phyloP scores from a whole-genome alignment of 78 protist species.

The Protostelium mycophagum region DNA sequence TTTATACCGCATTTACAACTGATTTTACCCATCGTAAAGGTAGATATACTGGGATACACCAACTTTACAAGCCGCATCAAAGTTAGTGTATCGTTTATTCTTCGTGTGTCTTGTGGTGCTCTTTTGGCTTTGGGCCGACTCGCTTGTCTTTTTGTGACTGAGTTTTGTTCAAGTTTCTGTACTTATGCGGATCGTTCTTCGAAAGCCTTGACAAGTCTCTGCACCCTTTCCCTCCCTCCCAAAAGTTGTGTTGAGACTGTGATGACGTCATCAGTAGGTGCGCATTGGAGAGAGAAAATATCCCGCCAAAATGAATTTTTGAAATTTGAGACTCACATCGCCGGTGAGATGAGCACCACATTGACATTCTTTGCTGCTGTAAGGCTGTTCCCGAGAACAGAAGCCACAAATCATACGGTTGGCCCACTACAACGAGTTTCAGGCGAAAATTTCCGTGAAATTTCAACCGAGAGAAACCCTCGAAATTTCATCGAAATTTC shows the following conservation, averaged over 20 bases:
- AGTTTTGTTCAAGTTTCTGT: slow-evolving; percentile 3
- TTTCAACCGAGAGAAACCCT: too few relatives aligned
- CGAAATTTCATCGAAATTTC: neutral
- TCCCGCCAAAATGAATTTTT: neutral
- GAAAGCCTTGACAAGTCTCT: neutral
- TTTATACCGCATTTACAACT: too few relatives aligned
- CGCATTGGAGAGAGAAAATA: too few relatives aligned
- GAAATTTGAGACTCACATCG: neutral
- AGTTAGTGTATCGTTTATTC: too few relatives aligned
- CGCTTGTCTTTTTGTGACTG: neutral
- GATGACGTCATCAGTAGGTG: too few relatives aligned
- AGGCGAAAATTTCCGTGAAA: too few relatives aligned
- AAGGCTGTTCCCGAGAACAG: slow-evolving; percentile 40
- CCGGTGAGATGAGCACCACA: neutral
- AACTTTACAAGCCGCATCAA: too few relatives aligned
- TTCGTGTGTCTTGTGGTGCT: too few relatives aligned
- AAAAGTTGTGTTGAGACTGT: neutral
- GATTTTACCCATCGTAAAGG: too few relatives aligned
- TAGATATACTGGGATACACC: too few relatives aligned
- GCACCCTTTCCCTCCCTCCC: slow-evolving; percentile 4
- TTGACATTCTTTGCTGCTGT: slow-evolving; percentile 6
- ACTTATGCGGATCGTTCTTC: neutral
- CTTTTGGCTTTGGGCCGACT: neutral
- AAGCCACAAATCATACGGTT: slow-evolving; percentile 47
- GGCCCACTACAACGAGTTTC: slow-evolving; percentile 23